Base-by-base conservation (phyloP, 495 filamentous ascomycete species). In the Penicillium coffeae region DNA sequence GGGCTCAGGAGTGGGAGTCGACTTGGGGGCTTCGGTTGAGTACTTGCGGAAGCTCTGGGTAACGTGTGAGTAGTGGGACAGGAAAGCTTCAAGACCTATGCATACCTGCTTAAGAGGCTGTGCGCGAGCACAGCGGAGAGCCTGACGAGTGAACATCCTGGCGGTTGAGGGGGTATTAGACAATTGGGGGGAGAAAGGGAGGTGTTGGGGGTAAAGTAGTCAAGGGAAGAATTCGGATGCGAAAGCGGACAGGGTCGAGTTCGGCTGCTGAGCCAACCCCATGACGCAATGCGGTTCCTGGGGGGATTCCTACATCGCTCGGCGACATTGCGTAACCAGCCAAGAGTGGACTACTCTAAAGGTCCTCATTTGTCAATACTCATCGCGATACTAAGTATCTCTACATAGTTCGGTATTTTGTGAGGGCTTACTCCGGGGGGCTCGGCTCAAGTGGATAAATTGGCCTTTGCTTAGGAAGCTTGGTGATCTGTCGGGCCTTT, bases 1-100 rank as follows among this genome's bases (percentile, higher is more conserved):
- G 18, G 48, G 41, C 20, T 40, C 35, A 34, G 50, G 37, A 30
- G 43, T 32, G 22, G 43, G 19, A 14, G 51, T 41, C 14, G 46
- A 45, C 59, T 61, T 55, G 55, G 70, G 63, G 50, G 72, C 69
- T 48, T 75, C 71, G 21, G 71, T 55, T 38, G 76, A 77, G 66
- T 79, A 79, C 54, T 69, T 70, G 63, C 76, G 76, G 64, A 76
- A 64, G 59, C 64, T 64, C 76, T 79, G 40, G 15, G 50, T 40
- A 21, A 20, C 9, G n/a, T 34, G 34, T 38, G 30, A 45, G 21
- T 27, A 12, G 18, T 6, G 33, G 34, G 32, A 4, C 12, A 6
- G 14, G 18, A 25, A 2, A 38, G 35, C 6, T 22, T 1, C n/a
- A 33, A 12, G 9, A 5, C 25, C 25, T 4, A 18, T 34, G 46